Percentiles rank a stretch among this genome's conserved stretches.
Evolutionary conservation across 2,329 filamentous ascomycete species (phyloP).

Genomic region (Colletotrichum neosansevieriae): DNA sequence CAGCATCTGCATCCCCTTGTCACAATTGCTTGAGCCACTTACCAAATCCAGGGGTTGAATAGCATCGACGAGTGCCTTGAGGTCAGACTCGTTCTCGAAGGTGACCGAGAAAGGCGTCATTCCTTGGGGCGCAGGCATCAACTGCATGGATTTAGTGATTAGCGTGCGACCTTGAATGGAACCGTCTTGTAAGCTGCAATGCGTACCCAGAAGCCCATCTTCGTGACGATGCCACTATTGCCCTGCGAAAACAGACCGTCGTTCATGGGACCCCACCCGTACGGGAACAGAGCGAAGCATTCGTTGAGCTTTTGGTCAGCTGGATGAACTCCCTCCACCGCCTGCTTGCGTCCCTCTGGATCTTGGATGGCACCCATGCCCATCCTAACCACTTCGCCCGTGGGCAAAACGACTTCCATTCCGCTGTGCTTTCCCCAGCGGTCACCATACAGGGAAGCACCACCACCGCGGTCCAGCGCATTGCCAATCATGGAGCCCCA

Average conservation of each 20-base stretch:
- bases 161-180: not conserved
- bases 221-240: constrained; percentile 65
- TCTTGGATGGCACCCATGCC: constrained; percentile 60
- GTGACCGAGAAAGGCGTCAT: constrained; percentile 32
- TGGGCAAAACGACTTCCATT: constrained; percentile 59
- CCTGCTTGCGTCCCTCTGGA: constrained; percentile 44
- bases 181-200: rapidly evolving
- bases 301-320: constrained; percentile 45
- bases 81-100: constrained; percentile 28
- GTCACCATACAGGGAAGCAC: constrained; percentile 56
- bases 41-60: constrained; percentile 30
- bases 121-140: constrained; percentile 30
- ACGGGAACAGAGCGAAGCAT: constrained; percentile 51
- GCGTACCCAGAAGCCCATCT: constrained; percentile 60
- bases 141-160: not conserved
- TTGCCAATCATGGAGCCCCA: constrained; percentile 60
- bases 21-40: not conserved
- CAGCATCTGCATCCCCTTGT: too few relatives aligned
- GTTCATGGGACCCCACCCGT: constrained; percentile 54
- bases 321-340: constrained; percentile 50
- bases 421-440: constrained; percentile 49
- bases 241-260: constrained; percentile 64
- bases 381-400: constrained; percentile 58
- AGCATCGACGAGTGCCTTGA: constrained; percentile 11
- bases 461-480: constrained; percentile 58